Evolutionary conservation across 2,329 filamentous ascomycete genomes (phyloP), one percentile per base, ranked within the genome.

Genomic region (Neopestalotiopsis clavispora): DNA sequence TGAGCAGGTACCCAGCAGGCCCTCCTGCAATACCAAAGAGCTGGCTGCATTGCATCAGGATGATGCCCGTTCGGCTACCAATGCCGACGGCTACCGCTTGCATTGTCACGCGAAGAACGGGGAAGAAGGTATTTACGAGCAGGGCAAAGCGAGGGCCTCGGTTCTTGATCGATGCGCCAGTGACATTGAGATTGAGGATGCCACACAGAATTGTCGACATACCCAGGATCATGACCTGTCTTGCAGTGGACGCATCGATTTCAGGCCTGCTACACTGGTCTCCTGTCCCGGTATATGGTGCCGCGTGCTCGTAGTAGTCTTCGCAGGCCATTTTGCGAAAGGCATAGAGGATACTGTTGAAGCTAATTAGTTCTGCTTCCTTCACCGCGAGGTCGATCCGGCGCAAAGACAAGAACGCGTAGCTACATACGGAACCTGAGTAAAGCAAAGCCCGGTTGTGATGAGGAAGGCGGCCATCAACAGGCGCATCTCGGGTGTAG

Each of bases 271-370:
- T 84, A 74, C 91, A 93, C 12, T 86, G 83, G 70, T 90, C 86
- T 4, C 82, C 82, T 2, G 76, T 72, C 4, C 82, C 84, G 10
- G 78, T 74, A 65, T 80, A 86, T 0, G 85, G 83, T 30, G 86
- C 83, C 72, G 91, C 87, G 2, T 81, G 81, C 40, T 85, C 80
- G 78, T 92, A 93, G 75, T 88, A 93, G 64, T 86, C 86, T 63
- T 93, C 89, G 78, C 91, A 93, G 23, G 86, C 88, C 90, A 93
- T 92, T 1, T 91, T 75, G 66, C 89, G 88, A 71, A 92, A 92
- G n/a, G 90, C 89, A 76, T 90, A 91, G 38, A 91, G 78, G 1
- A 85, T 73, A 0, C 83, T 81, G 65, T 4, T 1, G 23, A 9
- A n/a, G 30, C 13, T 10, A 12, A 59, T 66, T 58, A 69, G 30